phyloP scores from a whole-genome alignment of 176 grass and related monocot species.

The Zoysia pacifica region DNA sequence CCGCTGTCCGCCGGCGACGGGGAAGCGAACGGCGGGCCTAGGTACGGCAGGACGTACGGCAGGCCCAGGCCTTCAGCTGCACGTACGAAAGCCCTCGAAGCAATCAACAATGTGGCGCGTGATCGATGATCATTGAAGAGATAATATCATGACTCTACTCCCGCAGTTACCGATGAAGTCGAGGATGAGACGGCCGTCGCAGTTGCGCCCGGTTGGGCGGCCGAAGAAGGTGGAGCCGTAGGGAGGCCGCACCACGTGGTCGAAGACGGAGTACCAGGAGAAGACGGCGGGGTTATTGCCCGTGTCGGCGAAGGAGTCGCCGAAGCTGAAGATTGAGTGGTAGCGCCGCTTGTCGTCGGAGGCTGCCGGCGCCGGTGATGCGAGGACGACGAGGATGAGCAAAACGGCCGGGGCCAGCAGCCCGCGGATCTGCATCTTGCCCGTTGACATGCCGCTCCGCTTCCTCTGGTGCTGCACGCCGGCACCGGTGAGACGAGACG shows the following conservation, averaged over 20 bases:
- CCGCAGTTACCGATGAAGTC: constrained; percentile 82
- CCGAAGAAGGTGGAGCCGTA: constrained; percentile 47
- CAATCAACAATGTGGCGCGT: background rate
- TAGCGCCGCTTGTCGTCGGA: background rate
- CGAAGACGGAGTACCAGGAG: background rate
- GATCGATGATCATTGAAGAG: no score
- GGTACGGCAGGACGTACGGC: constrained; percentile 40
- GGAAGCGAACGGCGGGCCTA: constrained; percentile 24
- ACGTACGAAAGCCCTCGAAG: background rate
- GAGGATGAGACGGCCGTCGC: constrained; percentile 62
- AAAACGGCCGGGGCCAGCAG: background rate
- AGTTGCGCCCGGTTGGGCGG: constrained; percentile 51
- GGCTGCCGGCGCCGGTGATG: background rate
- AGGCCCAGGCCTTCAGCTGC: constrained; percentile 31
- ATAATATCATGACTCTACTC: no score
- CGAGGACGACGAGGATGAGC: background rate
- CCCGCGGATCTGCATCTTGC: background rate
- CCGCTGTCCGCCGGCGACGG: constrained; percentile 24
- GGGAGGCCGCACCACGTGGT: constrained; percentile 37
- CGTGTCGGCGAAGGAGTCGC: constrained; percentile 62
- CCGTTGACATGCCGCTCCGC: background rate
- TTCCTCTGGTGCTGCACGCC: background rate
- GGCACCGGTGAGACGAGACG: background rate
- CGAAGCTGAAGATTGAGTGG: constrained; percentile 60
- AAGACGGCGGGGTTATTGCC: constrained; percentile 48